Base-by-base conservation (phyloP, 768 basidiomycete species). In the Termitomyces sp. region DNA sequence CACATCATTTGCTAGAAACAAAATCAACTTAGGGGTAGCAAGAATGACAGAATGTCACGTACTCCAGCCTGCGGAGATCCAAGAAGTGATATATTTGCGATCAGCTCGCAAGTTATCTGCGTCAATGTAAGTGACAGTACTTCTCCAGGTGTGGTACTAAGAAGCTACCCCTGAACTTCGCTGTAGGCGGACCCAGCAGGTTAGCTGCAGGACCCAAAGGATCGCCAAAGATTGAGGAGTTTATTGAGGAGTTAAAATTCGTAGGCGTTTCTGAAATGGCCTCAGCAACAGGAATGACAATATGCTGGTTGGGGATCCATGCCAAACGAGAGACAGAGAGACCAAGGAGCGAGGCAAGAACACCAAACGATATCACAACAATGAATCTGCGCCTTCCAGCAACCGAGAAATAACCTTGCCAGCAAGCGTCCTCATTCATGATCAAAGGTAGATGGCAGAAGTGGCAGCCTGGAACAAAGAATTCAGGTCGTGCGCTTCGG, bases 11-110 rank as follows among this genome's bases (percentile, higher is more conserved):
- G 87, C 86, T 89, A 62, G 54, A 60, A 58, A 41, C 37, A 49
- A 54, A 43, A 53, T 66, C 46, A 53, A 48, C 3, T 28, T n/a
- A 45, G 26, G 23, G 38, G 15, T 45, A 26, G 42, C 10, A 43
- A 58, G 19, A 49, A 60, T 57, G 43, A 2, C 55, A 14, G 31
- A 45, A 38, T 30, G 43, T 48, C 31, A 77, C 83, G 62, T 65
- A 83, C 82, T 88, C 87, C 87, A 90, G 41, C 88, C 88, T n/a
- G 87, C 86, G 38, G 83, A 82, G 41, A 83, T 74, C 86, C 86
- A 90, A 14, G 85, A 85, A 1, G 86, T 84, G 57, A 90, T 81
- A 60, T 89, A 90, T 60, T 84, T 76, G 4, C 72, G 71, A 55
- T 86, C 80, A 19, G 78, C 69, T 15, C 76, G 78, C 37, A 90